These are phyloP conservation scores for Chalaropsis thielavioides DNA, from an alignment of 2,329 filamentous ascomycete species.

Conservation along the genomic window DNA sequence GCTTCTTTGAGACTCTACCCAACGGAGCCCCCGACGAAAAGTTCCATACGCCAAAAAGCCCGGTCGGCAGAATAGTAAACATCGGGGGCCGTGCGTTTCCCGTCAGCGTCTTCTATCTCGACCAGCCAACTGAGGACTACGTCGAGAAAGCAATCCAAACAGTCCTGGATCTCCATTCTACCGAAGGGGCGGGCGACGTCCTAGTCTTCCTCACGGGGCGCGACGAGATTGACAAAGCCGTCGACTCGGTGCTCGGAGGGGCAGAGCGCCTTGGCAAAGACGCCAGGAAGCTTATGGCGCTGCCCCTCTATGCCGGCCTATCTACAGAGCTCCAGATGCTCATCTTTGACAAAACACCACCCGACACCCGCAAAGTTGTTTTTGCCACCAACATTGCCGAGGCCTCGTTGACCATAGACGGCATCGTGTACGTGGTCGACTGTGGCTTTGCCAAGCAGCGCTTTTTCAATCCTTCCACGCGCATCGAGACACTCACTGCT, in stretches of 20 bases:
- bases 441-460: slow-evolving; percentile 82
- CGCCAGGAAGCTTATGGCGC: slow-evolving; percentile 37
- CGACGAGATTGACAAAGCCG: slow-evolving; percentile 65
- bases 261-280: slow-evolving; percentile 24
- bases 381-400: slow-evolving; percentile 94
- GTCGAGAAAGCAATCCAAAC: slow-evolving; percentile 69
- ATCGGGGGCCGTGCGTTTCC: slow-evolving; percentile 84
- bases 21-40: slow-evolving; percentile 1
- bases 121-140: slow-evolving; percentile 70
- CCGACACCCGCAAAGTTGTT: slow-evolving; percentile 78
- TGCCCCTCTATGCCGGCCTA: slow-evolving; percentile 81
- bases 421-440: slow-evolving; percentile 82
- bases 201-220: slow-evolving; percentile 83
- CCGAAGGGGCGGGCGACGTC: slow-evolving; percentile 72
- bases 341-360: slow-evolving; percentile 71
- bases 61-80: slow-evolving; percentile 19
- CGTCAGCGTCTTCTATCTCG: slow-evolving; percentile 72
- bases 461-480: slow-evolving; percentile 67
- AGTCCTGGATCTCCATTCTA: slow-evolving; percentile 73
- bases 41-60: background rate
- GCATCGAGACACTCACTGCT: slow-evolving; percentile 75
- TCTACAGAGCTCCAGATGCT: slow-evolving; percentile 88
- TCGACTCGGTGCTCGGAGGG: slow-evolving; percentile 16
- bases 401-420: slow-evolving; percentile 86
- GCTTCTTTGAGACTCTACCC: slow-evolving; percentile 47